These are phyloP conservation scores for Penicillium mononematosum DNA, from an alignment of 495 filamentous ascomycete species.

Conservation along the genomic window DNA sequence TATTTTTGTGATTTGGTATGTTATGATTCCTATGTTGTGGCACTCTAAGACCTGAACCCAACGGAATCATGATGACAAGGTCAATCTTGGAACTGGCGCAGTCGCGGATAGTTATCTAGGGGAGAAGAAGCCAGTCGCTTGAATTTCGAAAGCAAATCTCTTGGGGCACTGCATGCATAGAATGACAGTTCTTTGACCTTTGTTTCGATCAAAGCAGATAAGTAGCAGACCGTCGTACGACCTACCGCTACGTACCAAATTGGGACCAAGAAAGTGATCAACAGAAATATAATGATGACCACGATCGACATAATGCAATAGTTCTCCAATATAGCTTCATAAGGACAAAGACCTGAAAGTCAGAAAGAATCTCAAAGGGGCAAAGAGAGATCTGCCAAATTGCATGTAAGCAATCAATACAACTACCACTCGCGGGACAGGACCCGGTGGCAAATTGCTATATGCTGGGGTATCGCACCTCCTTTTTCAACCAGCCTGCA, in stretches of 20 bases:
- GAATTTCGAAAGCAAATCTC: neutral
- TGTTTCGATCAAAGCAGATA: neutral
- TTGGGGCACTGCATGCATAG: neutral
- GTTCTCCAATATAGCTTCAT: too few relatives aligned
- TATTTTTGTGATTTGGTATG: neutral
- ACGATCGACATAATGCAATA: too few relatives aligned
- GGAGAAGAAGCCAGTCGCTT: neutral
- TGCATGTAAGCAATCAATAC: too few relatives aligned
- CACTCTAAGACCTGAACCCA: neutral
- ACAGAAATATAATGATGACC: too few relatives aligned
- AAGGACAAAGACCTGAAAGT: too few relatives aligned
- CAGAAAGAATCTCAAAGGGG: too few relatives aligned
- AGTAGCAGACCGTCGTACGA: neutral
- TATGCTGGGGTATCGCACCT: neutral
- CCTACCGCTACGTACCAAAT: too few relatives aligned
- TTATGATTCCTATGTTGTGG: neutral
- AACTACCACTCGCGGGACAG: neutral
- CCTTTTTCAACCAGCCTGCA: neutral
- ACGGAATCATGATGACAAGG: neutral
- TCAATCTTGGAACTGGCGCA: neutral
- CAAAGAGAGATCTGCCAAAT: too few relatives aligned
- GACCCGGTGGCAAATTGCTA: neutral
- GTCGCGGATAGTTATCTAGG: neutral
- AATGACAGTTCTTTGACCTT: neutral
- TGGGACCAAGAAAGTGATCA: too few relatives aligned